Evolutionary conservation across 2,329 filamentous ascomycete genomes (phyloP).

Genomic region (Truncatella angustata): DNA sequence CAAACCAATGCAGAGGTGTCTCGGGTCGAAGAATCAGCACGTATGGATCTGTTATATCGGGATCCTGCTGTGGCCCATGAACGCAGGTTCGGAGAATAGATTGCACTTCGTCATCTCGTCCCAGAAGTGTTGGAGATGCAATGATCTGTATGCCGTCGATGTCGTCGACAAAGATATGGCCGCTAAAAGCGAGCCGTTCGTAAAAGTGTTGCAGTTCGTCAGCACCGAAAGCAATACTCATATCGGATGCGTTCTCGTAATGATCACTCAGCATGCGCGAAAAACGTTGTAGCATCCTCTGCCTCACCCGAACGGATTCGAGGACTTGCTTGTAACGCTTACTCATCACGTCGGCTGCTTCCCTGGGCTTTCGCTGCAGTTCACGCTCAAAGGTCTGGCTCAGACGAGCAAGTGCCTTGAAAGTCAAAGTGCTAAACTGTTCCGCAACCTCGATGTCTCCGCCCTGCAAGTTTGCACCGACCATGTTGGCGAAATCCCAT

Average conservation of each 20-base stretch:
- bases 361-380: conserved; percentile 78
- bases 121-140: conserved; percentile 75
- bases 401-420: conserved; percentile 84
- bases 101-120: conserved; percentile 78
- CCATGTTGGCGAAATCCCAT: conserved; percentile 95
- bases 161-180: conserved; percentile 85
- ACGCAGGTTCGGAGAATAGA: conserved; percentile 74
- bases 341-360: conserved; percentile 85
- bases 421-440: conserved; percentile 92
- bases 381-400: conserved; percentile 92
- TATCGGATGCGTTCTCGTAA: conserved; percentile 96
- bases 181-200: conserved; percentile 75
- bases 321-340: conserved; percentile 95
- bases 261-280: conserved; percentile 85
- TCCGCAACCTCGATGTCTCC: conserved; percentile 97
- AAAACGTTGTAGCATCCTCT: conserved; percentile 95
- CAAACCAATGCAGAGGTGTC: conserved; percentile 75
- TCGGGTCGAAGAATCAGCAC: conserved; percentile 83
- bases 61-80: conserved; percentile 56
- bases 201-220: conserved; percentile 74
- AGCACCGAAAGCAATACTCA: conserved; percentile 72
- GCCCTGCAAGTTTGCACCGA: conserved; percentile 85
- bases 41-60: conserved; percentile 75
- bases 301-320: conserved; percentile 92
- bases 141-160: conserved; percentile 79